Evolutionary conservation across 345 rosid genomes (phyloP).

Genomic region (Microthlaspi erraticum): DNA sequence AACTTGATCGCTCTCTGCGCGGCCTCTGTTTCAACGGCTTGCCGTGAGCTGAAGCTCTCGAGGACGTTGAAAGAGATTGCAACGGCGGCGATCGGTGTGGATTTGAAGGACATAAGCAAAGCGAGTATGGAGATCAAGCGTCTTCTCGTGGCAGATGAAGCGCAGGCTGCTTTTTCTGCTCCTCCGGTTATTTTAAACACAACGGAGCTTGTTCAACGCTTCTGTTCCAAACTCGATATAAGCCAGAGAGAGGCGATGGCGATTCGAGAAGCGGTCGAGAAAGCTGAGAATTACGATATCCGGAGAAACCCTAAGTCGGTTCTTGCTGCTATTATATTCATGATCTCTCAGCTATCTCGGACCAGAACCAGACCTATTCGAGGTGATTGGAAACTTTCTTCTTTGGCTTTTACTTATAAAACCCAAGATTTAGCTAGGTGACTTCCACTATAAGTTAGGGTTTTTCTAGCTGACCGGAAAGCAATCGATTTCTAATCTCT

Average conservation of each 20-base stretch:
- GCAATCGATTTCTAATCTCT: background rate
- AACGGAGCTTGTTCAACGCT: conserved; percentile 24
- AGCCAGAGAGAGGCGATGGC: conserved; percentile 9
- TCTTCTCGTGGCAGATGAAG: conserved; percentile 1
- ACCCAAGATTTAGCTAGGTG: background rate
- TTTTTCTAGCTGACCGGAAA: background rate
- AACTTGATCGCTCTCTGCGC: conserved; percentile 11
- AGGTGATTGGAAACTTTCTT: conserved; percentile 7
- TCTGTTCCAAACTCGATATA: conserved; percentile 27
- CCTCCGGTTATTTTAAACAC: conserved; percentile 27
- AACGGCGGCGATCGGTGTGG: background rate
- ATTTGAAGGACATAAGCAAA: conserved; percentile 1
- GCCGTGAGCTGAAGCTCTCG: conserved; percentile 24
- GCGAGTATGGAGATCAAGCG: conserved; percentile 10
- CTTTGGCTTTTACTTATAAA: background rate
- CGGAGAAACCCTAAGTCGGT: conserved; percentile 38
- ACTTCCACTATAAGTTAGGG: background rate
- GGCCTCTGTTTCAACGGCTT: conserved; percentile 35
- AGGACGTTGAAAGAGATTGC: conserved; percentile 38
- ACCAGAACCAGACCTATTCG: background rate
- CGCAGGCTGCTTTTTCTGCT: background rate
- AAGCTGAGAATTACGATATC: conserved; percentile 23
- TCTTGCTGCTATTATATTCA: conserved; percentile 38
- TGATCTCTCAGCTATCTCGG: conserved; percentile 24
- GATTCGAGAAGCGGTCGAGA: conserved; percentile 20